Evolutionary conservation across 129 eudicot species (phyloP).

Genomic region (Pulicaria dysenterica): DNA sequence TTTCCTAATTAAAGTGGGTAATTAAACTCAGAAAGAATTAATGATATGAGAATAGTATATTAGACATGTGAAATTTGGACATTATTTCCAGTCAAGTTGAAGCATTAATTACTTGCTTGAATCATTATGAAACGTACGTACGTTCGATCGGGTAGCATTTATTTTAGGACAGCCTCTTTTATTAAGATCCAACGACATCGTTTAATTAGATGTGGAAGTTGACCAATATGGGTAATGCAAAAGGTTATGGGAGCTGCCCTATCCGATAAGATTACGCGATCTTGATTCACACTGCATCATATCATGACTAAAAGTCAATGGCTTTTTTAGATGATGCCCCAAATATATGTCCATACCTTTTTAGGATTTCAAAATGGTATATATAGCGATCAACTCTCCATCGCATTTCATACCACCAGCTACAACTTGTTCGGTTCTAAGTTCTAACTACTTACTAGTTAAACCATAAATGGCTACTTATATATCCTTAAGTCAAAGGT

Average conservation of each 20-base stretch:
- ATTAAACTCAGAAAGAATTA: too few species aligned
- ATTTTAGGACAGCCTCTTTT: conserved; percentile 1
- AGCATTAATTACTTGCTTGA: too few species aligned
- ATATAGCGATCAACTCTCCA: conserved; percentile 21
- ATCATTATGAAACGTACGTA: background rate
- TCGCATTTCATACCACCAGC: conserved; percentile 31
- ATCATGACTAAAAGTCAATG: conserved; percentile 30
- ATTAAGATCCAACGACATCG: conserved; percentile 28
- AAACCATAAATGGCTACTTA: conserved; percentile 19
- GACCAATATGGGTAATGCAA: conserved; percentile 24
- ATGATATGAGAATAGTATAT: too few species aligned
- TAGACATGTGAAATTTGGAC: too few species aligned
- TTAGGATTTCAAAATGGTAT: conserved; percentile 6
- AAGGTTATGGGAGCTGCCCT: conserved; percentile 30
- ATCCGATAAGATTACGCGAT: conserved; percentile 42
- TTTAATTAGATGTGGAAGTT: conserved; percentile 18
- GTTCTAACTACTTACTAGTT: background rate
- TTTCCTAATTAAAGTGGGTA: too few species aligned
- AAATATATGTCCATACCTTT: conserved; percentile 12
- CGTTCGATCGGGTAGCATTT: background rate
- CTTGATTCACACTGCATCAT: conserved; percentile 26
- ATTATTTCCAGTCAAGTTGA: too few species aligned
- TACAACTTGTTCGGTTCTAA: background rate
- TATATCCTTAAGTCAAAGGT: conserved; percentile 31
- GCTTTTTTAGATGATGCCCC: conserved; percentile 9